Conservation (phyloP, 2,329 filamentous ascomycete species). For the Pseudogymnoascus sp. region DNA sequence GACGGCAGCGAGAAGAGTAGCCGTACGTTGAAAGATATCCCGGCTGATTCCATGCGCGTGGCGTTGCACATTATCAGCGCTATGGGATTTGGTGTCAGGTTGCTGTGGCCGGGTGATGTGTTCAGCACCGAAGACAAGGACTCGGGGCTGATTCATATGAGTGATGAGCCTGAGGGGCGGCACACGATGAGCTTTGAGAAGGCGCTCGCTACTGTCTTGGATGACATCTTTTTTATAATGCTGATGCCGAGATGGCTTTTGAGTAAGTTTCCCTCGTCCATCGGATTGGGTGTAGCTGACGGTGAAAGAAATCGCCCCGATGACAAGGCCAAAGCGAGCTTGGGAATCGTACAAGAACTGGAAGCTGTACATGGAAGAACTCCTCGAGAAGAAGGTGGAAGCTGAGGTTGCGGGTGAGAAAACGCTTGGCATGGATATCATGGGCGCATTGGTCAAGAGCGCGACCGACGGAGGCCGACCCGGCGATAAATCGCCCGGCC, state of each 20-base stretch:
- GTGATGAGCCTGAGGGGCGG: slow-evolving; percentile 30
- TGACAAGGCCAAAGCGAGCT: slow-evolving; percentile 37
- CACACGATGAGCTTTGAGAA: slow-evolving; percentile 48
- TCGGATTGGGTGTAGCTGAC: background rate
- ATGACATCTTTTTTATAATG: slow-evolving; percentile 45
- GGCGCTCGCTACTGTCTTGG: slow-evolving; percentile 44
- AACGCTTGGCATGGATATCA: slow-evolving; percentile 45
- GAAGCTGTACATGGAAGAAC: slow-evolving; percentile 54
- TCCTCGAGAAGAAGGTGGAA: slow-evolving; percentile 44
- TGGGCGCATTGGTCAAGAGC: slow-evolving; percentile 44
- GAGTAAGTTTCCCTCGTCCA: slow-evolving; percentile 28
- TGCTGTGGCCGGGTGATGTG: slow-evolving; percentile 56
- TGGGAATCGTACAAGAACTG: slow-evolving; percentile 45
- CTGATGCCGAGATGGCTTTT: slow-evolving; percentile 43
- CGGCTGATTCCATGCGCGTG: slow-evolving; percentile 58
- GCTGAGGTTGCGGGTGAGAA: slow-evolving; percentile 33
- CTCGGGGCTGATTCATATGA: slow-evolving; percentile 18
- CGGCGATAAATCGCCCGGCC: slow-evolving; percentile 36
- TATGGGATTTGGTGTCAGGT: slow-evolving; percentile 60
- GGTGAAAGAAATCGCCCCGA: slow-evolving; percentile 31
- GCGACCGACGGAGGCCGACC: slow-evolving; percentile 27
- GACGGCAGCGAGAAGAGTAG: slow-evolving; percentile 33
- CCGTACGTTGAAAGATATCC: slow-evolving; percentile 46
- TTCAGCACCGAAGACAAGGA: slow-evolving; percentile 36
- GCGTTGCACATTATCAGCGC: slow-evolving; percentile 54